A percentile compares a stretch with the other conserved stretches of the same genome.
Evolutionary conservation across 495 filamentous ascomycete species (phyloP).

Genomic region (Cercophora newfieldiana): DNA sequence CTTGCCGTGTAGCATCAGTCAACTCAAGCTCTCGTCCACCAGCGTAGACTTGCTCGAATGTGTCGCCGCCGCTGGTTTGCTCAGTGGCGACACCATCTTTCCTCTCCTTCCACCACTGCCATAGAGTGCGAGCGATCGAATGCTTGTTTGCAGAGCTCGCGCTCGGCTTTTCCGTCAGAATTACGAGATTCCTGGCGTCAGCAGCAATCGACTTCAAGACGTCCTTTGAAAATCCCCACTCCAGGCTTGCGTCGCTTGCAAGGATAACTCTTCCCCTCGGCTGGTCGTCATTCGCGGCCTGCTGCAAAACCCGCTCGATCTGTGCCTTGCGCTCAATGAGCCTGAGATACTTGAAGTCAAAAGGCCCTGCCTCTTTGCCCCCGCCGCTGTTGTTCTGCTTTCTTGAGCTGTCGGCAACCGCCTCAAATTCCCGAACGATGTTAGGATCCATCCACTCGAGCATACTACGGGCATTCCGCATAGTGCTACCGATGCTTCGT

Average conservation of each 20-base stretch:
- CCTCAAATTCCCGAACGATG: constrained; percentile 88
- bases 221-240: constrained; percentile 95
- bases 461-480: constrained; percentile 90
- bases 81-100: constrained; percentile 63
- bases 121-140: constrained; percentile 60
- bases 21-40: constrained; percentile 63
- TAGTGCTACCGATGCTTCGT: constrained; percentile 74
- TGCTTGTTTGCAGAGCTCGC: constrained; percentile 36
- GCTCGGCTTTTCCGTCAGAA: constrained; percentile 72
- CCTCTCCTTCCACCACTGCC: constrained; percentile 72
- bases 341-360: constrained; percentile 85
- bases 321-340: constrained; percentile 75
- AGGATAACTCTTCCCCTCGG: constrained; percentile 73
- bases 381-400: constrained; percentile 44
- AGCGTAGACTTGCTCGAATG: constrained; percentile 63
- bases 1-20: constrained; percentile 57
- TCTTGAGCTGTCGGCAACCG: constrained; percentile 56
- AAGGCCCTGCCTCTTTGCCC: constrained; percentile 64
- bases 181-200: constrained; percentile 75
- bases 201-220: constrained; percentile 70
- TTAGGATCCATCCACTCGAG: constrained; percentile 98
- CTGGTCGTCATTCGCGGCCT: constrained; percentile 38
- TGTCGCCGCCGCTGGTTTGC: constrained; percentile 56
- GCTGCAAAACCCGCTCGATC: constrained; percentile 60
- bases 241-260: constrained; percentile 83